Base-by-base conservation (phyloP, 192 early-diverging fungal species). In the Thamnidium elegans region DNA sequence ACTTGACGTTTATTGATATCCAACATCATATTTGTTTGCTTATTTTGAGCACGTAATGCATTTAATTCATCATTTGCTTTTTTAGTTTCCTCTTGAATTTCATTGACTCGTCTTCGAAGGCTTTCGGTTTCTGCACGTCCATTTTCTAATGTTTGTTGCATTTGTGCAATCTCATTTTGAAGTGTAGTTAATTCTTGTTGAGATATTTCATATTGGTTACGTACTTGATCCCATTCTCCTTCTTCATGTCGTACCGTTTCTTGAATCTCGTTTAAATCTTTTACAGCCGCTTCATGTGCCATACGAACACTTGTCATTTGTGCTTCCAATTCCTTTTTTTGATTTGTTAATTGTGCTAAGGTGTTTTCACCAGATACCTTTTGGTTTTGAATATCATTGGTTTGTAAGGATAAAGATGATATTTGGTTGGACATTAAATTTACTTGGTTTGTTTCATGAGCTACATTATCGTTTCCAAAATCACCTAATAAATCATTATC, bases 1-100 rank as follows among this genome's bases (percentile, higher is more conserved):
- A 90, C 68, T 55, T 87, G 79, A 50, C 87, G 78, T 43, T 79
- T 76, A 50, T 89, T 87, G 60, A 92, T 83, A 70, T 87, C 87
- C 6, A 87, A 58, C 50, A 84, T 62, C 52, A 84, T 78, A 53
- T 79, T 71, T 51, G 89, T 86, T 43, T 85, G 76, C 50, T 79
- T 80, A n/a, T 78, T 69, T 19, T 90, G 81, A 42, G 71, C 78
- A 60, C 81, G 74, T 30, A 88, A 58, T 23, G 83, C 67, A 39
- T 84, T 84, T 3, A 90, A 60, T 51, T 89, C 79, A 10, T 66
- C 63, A 17, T 79, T 61, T 50, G 90, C 67, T 3, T 63, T 36
- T 17, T 66, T 62, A 3, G 78, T 78, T 66, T 86, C 85, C 17
- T 86, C 90, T 51, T 82, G 79, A 39, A 81, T 81, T 44, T 80